These are phyloP conservation scores for Eimeria nieschulzi DNA, from an alignment of 169 alveolate genomes.

Conservation along the genomic window DNA sequence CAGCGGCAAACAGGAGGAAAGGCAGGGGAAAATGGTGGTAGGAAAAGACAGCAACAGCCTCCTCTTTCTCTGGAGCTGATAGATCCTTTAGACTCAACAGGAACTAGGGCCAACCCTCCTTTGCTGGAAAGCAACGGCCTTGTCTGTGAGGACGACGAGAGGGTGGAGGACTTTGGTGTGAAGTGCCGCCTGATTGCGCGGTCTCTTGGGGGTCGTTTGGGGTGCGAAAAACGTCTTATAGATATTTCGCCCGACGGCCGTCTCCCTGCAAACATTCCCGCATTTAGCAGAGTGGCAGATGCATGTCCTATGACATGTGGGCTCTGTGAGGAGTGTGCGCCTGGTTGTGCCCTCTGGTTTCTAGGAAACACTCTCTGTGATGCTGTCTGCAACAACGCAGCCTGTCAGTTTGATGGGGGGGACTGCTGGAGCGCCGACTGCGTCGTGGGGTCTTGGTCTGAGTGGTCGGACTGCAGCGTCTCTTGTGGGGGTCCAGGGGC, in stretches of 20 bases:
- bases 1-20: neutral
- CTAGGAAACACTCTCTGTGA: slow-evolving; percentile 82
- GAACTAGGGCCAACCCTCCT: neutral
- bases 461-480: slow-evolving; percentile 80
- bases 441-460: slow-evolving; percentile 80
- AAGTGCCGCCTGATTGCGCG: slow-evolving; percentile 79
- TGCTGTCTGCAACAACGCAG: slow-evolving; percentile 78
- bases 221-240: slow-evolving; percentile 78
- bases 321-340: slow-evolving; percentile 81
- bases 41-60: slow-evolving; percentile 22
- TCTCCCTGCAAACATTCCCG: slow-evolving; percentile 69
- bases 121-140: slow-evolving; percentile 73
- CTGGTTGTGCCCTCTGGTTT: slow-evolving; percentile 83
- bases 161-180: slow-evolving; percentile 80
- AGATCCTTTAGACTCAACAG: slow-evolving; percentile 21
- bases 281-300: slow-evolving; percentile 81
- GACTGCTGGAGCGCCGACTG: slow-evolving; percentile 84
- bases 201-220: slow-evolving; percentile 79
- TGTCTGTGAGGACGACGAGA: slow-evolving; percentile 80
- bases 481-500: slow-evolving; percentile 77
- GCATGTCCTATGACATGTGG: slow-evolving; percentile 82
- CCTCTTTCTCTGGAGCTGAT: slow-evolving; percentile 28
- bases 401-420: slow-evolving; percentile 83
- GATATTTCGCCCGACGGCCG: slow-evolving; percentile 78
- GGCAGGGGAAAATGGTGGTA: slow-evolving; percentile 15